Percentiles rank a stretch among this genome's conserved stretches.
phyloP scores from a whole-genome alignment of 2,329 filamentous ascomycete species.

The Trichoderma harzianum region DNA sequence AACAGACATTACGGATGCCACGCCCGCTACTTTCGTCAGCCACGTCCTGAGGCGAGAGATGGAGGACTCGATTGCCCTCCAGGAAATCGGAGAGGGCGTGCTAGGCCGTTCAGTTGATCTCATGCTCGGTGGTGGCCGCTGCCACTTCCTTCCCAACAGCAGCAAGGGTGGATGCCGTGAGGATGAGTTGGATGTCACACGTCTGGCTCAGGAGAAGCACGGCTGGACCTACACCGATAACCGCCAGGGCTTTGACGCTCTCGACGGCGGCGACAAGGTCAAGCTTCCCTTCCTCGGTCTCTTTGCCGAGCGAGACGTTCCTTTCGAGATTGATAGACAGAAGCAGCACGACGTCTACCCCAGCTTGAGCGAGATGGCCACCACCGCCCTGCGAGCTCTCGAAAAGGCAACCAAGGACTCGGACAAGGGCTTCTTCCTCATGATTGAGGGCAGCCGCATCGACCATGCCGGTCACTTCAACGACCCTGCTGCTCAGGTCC shows the following conservation, averaged over 20 bases:
- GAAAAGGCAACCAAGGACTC: constrained; percentile 76
- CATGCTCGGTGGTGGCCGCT: constrained; percentile 88
- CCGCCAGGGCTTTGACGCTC: constrained; percentile 70
- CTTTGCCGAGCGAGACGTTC: constrained; percentile 78
- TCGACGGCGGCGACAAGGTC: constrained; percentile 64
- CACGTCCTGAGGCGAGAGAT: constrained; percentile 78
- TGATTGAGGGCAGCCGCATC: constrained; percentile 96
- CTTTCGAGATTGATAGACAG: constrained; percentile 88
- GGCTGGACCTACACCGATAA: constrained; percentile 77
- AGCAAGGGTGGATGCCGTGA: constrained; percentile 76
- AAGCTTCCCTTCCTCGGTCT: constrained; percentile 82
- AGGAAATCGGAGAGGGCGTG: constrained; percentile 85
- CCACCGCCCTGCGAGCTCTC: constrained; percentile 74
- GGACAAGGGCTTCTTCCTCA: constrained; percentile 94
- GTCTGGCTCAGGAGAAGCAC: constrained; percentile 67
- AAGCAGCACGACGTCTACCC: constrained; percentile 78
- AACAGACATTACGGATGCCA: constrained; percentile 91
- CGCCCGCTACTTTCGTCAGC: constrained; percentile 88
- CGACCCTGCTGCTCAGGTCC: constrained; percentile 78
- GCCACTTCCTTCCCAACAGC: constrained; percentile 84
- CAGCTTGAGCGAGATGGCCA: constrained; percentile 86
- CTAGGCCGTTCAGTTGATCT: constrained; percentile 86
- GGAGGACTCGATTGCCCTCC: constrained; percentile 87
- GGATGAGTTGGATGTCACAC: constrained; percentile 73
- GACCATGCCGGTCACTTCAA: constrained; percentile 91